Evolutionary conservation across 2,329 filamentous ascomycete genomes (phyloP), one percentile per base, ranked within the genome.

Genomic region (Myriosclerotinia duriaeana): DNA sequence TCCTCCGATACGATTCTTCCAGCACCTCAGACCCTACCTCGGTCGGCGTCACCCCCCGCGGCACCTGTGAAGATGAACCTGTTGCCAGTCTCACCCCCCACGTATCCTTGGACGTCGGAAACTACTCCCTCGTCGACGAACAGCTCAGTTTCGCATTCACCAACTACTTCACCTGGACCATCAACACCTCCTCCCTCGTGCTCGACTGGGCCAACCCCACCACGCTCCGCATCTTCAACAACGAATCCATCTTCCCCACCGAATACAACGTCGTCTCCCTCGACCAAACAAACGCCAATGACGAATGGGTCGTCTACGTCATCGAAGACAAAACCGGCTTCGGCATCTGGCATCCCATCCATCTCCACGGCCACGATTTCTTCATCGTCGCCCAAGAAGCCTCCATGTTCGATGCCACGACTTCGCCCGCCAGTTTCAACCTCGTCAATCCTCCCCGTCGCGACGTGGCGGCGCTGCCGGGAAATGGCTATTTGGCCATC

Each of bases 301-400:
- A 36, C 9, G 54, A 65, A 5, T 75, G 74, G 72, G 68, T 69
- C 15, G 65, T 74, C 5, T 74, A 70, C 53, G 71, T 76, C n/a
- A 74, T 76, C 48, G 68, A 72, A 54, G 74, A 76, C 52, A 20
- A 69, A 12, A 70, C 63, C 14, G 69, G 70, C 6, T 50, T 71
- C 40, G 72, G 69, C 4, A 53, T 74, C 53, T 66, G 64, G 50
- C 75, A 76, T 52, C 75, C 75, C 11, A 74, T 82, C 71, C 82
- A 84, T 73, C 74, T 84, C 22, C 82, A 84, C 74, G 82, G 82
- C 7, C 82, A 84, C 71, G 79, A 83, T 66, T 83, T 83, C 74
- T 80, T 78, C 70, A 73, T 83, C 15, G 70, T 84, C 11, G 77
- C 34, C 69, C 84, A 70, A 83, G 83, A 1, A 65, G 73, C 3